A percentile compares a stretch with the other conserved stretches of the same genome.
Conservation (phyloP, 208 protist species). For the Leishmania aethiopica region DNA sequence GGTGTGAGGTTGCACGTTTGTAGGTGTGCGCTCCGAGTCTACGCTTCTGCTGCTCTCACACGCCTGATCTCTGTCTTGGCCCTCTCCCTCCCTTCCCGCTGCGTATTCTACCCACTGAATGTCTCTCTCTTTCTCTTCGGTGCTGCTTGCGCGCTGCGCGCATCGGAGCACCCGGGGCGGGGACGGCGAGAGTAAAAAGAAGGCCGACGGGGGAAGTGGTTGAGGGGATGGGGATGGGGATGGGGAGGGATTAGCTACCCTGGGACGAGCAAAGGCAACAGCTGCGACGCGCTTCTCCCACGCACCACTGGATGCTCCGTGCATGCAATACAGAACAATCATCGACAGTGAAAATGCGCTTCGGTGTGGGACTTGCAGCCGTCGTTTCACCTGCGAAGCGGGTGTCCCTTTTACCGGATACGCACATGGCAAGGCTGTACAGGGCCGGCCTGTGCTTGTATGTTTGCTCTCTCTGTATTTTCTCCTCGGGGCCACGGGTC, state of each 20-base stretch:
- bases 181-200: neutral
- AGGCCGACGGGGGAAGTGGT: neutral
- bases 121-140: neutral
- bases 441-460: neutral
- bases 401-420: neutral
- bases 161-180: neutral
- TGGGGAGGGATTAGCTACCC: neutral
- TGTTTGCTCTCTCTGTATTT: neutral
- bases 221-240: neutral
- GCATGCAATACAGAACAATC: neutral
- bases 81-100: neutral
- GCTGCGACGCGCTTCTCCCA: neutral
- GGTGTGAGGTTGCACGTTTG: neutral
- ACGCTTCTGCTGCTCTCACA: neutral
- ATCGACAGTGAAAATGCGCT: neutral
- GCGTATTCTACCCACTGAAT: neutral
- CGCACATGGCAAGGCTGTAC: neutral
- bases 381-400: neutral
- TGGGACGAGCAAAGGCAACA: neutral
- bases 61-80: too few relatives aligned
- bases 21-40: neutral
- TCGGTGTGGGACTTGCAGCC: neutral
- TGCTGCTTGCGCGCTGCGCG: neutral
- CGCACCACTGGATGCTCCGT: neutral
- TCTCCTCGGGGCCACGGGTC: neutral